Percentiles rank a stretch among this genome's conserved stretches.
Evolutionary conservation across 1,139 yeast genomes (phyloP).

Genomic region (Yamadazyma friedrichii): DNA sequence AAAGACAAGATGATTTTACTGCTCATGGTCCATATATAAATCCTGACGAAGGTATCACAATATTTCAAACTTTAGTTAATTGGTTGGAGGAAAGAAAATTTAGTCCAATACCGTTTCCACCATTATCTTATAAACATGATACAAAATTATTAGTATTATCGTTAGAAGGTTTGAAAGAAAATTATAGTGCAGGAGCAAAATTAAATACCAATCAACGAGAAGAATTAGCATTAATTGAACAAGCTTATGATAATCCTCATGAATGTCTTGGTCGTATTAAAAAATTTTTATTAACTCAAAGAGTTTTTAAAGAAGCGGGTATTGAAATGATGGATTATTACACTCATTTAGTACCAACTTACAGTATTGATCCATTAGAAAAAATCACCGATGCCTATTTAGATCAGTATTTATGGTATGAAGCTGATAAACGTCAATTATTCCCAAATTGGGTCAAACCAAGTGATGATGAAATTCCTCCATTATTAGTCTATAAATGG

Average conservation of each 20-base stretch:
- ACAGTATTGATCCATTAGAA: constrained; percentile 85
- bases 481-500: constrained; percentile 90
- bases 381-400: constrained; percentile 95
- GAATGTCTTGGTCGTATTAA: constrained; percentile 86
- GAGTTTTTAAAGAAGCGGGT: constrained; percentile 88
- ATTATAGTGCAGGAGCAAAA: constrained; percentile 78
- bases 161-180: constrained; percentile 81
- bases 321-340: constrained; percentile 92
- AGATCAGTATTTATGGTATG: constrained; percentile 96
- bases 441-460: constrained; percentile 98
- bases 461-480: constrained; percentile 91
- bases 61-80: constrained; percentile 83
- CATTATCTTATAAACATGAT: constrained; percentile 87
- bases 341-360: constrained; percentile 81
- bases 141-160: constrained; percentile 88
- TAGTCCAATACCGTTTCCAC: constrained; percentile 92
- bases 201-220: constrained; percentile 87
- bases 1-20: constrained; percentile 75
- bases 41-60: constrained; percentile 85
- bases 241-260: constrained; percentile 95
- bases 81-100: constrained; percentile 91
- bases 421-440: constrained; percentile 80
- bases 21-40: constrained; percentile 85
- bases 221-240: constrained; percentile 89
- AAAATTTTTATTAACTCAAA: constrained; percentile 77